phyloP scores from a whole-genome alignment of 2,329 filamentous ascomycete genomes.

The Fusarium albosuccineum region DNA sequence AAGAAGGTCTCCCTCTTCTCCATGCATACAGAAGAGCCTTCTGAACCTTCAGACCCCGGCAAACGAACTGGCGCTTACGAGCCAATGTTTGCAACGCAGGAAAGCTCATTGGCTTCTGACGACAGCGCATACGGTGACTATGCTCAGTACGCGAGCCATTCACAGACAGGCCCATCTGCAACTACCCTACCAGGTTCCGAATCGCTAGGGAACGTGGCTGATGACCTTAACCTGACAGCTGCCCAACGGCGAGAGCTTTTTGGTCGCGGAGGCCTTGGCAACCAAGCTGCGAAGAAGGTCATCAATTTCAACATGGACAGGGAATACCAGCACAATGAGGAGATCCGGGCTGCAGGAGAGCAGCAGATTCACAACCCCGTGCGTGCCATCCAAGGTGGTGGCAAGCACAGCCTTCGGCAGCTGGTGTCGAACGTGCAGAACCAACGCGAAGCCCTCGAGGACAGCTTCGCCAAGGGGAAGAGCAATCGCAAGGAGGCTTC shows the following conservation, averaged over 20 bases:
- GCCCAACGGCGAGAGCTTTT: slow-evolving; percentile 86
- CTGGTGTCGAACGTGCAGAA: slow-evolving; percentile 85
- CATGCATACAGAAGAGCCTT: slow-evolving; percentile 60
- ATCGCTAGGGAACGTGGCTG: slow-evolving; percentile 77
- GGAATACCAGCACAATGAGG: slow-evolving; percentile 90
- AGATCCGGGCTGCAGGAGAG: slow-evolving; percentile 77
- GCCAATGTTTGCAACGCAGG: slow-evolving; percentile 61
- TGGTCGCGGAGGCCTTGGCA: slow-evolving; percentile 69
- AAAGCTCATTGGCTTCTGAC: slow-evolving; percentile 33
- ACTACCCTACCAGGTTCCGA: slow-evolving; percentile 54
- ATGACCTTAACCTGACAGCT: slow-evolving; percentile 82
- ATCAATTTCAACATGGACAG: slow-evolving; percentile 90
- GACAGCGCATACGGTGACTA: slow-evolving; percentile 50
- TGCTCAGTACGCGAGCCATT: slow-evolving; percentile 43
- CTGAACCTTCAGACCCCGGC: slow-evolving; percentile 39
- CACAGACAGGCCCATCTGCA: slow-evolving; percentile 50
- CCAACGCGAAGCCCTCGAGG: slow-evolving; percentile 89
- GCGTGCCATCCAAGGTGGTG: slow-evolving; percentile 83
- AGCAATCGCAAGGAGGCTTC: slow-evolving; percentile 86
- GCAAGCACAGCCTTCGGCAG: slow-evolving; percentile 89
- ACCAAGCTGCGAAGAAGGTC: slow-evolving; percentile 66
- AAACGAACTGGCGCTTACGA: slow-evolving; percentile 58
- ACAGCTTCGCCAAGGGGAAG: slow-evolving; percentile 87
- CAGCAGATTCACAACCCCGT: slow-evolving; percentile 84
- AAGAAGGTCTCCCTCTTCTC: slow-evolving; percentile 79